Evolutionary conservation across 2,329 filamentous ascomycete species (phyloP).

Genomic region (Exophiala viscosa): DNA sequence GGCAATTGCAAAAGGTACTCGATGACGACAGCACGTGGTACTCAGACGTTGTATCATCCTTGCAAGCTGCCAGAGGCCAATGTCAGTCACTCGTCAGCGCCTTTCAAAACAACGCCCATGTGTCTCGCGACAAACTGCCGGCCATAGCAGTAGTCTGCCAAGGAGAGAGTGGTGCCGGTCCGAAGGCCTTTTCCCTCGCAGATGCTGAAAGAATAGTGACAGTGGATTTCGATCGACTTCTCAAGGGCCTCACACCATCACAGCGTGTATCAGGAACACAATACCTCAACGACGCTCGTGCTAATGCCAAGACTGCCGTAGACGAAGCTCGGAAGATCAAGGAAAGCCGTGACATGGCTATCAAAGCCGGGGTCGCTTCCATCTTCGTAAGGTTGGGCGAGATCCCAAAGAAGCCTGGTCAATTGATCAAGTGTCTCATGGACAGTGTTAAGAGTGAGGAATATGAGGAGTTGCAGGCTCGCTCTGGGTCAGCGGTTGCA

Average conservation of each 20-base stretch:
- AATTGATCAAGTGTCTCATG: slow-evolving; percentile 95
- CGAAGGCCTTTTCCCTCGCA: slow-evolving; percentile 81
- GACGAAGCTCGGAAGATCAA: slow-evolving; percentile 76
- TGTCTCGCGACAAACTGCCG: slow-evolving; percentile 70
- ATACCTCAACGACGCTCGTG: slow-evolving; percentile 72
- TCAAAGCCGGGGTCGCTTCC: slow-evolving; percentile 80
- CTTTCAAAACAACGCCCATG: slow-evolving; percentile 86
- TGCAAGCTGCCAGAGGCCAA: slow-evolving; percentile 85
- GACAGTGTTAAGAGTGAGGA: slow-evolving; percentile 96
- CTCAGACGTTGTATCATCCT: slow-evolving; percentile 81
- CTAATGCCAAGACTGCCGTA: slow-evolving; percentile 67
- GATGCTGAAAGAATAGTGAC: slow-evolving; percentile 85
- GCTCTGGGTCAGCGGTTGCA: slow-evolving; percentile 81
- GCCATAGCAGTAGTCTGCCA: slow-evolving; percentile 86
- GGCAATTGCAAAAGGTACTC: slow-evolving; percentile 68
- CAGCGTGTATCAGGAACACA: slow-evolving; percentile 80
- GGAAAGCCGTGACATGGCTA: slow-evolving; percentile 75
- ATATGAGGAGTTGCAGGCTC: slow-evolving; percentile 79
- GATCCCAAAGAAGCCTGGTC: slow-evolving; percentile 87
- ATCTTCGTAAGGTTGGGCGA: slow-evolving; percentile 82
- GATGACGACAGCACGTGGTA: slow-evolving; percentile 81
- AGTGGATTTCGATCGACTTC: slow-evolving; percentile 81
- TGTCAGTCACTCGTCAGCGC: slow-evolving; percentile 86
- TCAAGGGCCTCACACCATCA: slow-evolving; percentile 81
- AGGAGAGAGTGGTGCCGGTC: slow-evolving; percentile 85